Evolutionary conservation across 2,329 filamentous ascomycete genomes (phyloP), one percentile per base, ranked within the genome.

Genomic region (Aspergillus pseudoterreus): DNA sequence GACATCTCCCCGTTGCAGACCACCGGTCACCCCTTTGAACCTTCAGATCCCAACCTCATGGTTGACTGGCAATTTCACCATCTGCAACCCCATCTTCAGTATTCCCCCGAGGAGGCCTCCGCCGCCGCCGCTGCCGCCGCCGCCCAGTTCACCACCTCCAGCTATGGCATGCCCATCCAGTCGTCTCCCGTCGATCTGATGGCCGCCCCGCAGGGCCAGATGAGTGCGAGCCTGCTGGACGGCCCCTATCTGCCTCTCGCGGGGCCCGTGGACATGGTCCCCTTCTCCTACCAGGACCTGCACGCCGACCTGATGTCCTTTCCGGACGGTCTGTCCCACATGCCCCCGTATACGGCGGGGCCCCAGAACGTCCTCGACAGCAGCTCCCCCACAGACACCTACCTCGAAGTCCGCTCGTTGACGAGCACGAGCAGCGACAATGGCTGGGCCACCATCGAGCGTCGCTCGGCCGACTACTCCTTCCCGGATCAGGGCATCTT

Each of bases 331-430:
- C 71, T 82, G 27, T 68, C 74, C 11, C 71, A 76, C 49, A 71
- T 77, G 57, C 65, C 70, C 19, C 62, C 65, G 42, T 71, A 72
- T 53, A 55, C 53, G 58, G 69, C 50, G 22, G 22, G 22, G 22
- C 68, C 73, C 41, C 71, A 73, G 48, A 68, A 71, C 24, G 66
- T 77, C 32, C 63, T 75, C 32, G 74, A 76, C 54, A 71, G 65
- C 67, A 85, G 83, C 63, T 92, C 88, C 35, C 88, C 88, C 1
- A 88, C 86, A 1, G 86, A 88, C 61, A 88, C 86, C 27, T 92
- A 90, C 69, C 76, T 96, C 43, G 92, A 96, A 71, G 88, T 95
- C 32, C 76, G 92, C 45, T 96, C 92, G 6, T 77, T 96, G 41
- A 81, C 83, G 21, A 86, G 85, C 50, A 90, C 90, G n/a, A 82